A percentile compares a stretch with the other conserved stretches of the same genome.
These are phyloP conservation scores for Daldinia loculata DNA, from an alignment of 495 filamentous ascomycete species.

Conservation along the genomic window DNA sequence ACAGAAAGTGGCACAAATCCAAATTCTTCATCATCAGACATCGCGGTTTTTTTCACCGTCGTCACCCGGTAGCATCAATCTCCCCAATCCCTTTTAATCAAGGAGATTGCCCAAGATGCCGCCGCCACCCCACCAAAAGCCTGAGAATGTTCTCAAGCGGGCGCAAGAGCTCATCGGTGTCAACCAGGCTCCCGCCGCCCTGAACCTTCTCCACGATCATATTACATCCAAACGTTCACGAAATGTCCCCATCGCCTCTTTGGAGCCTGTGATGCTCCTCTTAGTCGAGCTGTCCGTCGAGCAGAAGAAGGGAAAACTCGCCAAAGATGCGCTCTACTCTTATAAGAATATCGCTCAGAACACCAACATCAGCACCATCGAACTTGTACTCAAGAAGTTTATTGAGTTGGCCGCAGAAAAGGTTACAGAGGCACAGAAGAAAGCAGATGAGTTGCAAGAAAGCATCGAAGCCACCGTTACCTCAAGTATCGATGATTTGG, in stretches of 20 bases:
- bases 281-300: constrained; percentile 97
- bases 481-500: constrained; percentile 86
- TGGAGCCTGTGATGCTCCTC: constrained; percentile 98
- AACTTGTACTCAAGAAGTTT: constrained; percentile 95
- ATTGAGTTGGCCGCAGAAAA: constrained; percentile 96
- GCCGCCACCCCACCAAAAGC: constrained; percentile 96
- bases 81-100: constrained; percentile 38
- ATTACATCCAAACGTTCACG: constrained; percentile 96
- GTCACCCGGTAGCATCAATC: constrained; percentile 44
- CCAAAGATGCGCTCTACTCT: constrained; percentile 98
- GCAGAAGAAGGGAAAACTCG: constrained; percentile 94
- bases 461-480: constrained; percentile 75
- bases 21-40: constrained; percentile 44
- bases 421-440: constrained; percentile 93
- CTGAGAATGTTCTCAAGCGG: constrained; percentile 98
- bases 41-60: constrained; percentile 37
- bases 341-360: constrained; percentile 99
- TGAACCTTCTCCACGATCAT: constrained; percentile 97
- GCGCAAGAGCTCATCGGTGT: constrained; percentile 99
- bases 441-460: constrained; percentile 93
- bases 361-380: constrained; percentile 97
- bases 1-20: constrained; percentile 48
- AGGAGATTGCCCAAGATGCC: constrained; percentile 64
- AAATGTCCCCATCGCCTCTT: constrained; percentile 93
- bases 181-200: constrained; percentile 87